These are phyloP conservation scores for Scedosporium aurantiacum DNA, from an alignment of 2,329 filamentous ascomycete species.

Conservation along the genomic window DNA sequence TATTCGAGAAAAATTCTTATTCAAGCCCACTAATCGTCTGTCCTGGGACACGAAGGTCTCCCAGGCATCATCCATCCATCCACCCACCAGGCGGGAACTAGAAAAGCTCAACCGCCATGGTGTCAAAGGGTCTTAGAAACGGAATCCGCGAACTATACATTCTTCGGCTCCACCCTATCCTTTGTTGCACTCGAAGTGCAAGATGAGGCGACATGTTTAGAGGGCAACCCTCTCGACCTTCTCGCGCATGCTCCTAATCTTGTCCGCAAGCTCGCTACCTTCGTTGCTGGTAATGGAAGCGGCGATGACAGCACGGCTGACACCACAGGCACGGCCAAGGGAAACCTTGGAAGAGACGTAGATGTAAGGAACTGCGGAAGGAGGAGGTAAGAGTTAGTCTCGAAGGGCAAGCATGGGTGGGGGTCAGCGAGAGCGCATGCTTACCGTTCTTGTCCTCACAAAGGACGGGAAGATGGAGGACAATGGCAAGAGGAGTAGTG, in stretches of 20 bases:
- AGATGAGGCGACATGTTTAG: conserved; percentile 33
- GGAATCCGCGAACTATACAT: background rate
- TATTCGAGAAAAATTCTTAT: background rate
- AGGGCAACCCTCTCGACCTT: conserved; percentile 95
- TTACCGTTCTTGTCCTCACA: conserved; percentile 63
- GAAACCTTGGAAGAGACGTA: conserved; percentile 71
- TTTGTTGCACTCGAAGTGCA: background rate
- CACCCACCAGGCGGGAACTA: too few relatives aligned
- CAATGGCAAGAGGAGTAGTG: conserved; percentile 74
- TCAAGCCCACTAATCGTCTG: too few relatives aligned
- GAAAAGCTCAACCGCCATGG: too few relatives aligned
- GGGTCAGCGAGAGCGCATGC: conserved; percentile 8
- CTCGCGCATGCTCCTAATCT: conserved; percentile 83
- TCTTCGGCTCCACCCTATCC: background rate
- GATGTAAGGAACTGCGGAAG: conserved; percentile 39
- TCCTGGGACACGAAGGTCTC: too few relatives aligned
- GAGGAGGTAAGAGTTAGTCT: conserved; percentile 38
- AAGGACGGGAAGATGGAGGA: conserved; percentile 80
- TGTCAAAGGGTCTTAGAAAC: background rate
- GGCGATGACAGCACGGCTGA: conserved; percentile 77
- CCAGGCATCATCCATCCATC: too few relatives aligned
- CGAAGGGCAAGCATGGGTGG: conserved; percentile 52
- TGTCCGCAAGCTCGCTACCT: conserved; percentile 71
- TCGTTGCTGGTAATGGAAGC: conserved; percentile 87
- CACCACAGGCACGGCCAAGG: conserved; percentile 81